Evolutionary conservation across 2,329 filamentous ascomycete species (phyloP).

Genomic region (Aspergillus amoenus): DNA sequence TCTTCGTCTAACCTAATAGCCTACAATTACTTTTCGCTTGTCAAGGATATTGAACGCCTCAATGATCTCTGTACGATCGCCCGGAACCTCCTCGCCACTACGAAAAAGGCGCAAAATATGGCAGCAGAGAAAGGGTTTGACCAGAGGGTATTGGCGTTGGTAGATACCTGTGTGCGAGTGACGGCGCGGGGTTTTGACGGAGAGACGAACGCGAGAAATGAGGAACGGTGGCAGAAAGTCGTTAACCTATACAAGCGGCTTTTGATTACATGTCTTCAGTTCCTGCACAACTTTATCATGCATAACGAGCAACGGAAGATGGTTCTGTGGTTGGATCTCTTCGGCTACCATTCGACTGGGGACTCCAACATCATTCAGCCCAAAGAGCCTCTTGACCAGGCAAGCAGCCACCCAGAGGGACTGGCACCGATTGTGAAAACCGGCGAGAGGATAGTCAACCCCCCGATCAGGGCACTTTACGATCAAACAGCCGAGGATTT

Average conservation of each 20-base stretch:
- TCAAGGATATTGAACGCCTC: slow-evolving; percentile 62
- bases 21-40: slow-evolving; percentile 56
- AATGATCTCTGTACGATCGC: slow-evolving; percentile 63
- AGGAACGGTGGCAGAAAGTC: slow-evolving; percentile 65
- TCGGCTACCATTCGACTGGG: slow-evolving; percentile 55
- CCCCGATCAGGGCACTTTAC: slow-evolving; percentile 41
- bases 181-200: slow-evolving; percentile 66
- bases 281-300: slow-evolving; percentile 65
- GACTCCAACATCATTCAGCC: slow-evolving; percentile 47
- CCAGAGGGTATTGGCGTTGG: slow-evolving; percentile 59
- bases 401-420: slow-evolving; percentile 35
- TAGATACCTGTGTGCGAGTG: slow-evolving; percentile 64
- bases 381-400: slow-evolving; percentile 42
- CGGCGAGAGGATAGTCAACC: slow-evolving; percentile 43
- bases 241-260: slow-evolving; percentile 66
- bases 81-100: slow-evolving; percentile 61
- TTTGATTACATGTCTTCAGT: slow-evolving; percentile 65
- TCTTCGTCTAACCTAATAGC: slow-evolving; percentile 62
- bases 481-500: slow-evolving; percentile 46
- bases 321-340: slow-evolving; percentile 64
- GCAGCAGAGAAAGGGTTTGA: slow-evolving; percentile 61
- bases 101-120: slow-evolving; percentile 62
- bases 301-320: slow-evolving; percentile 65
- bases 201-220: slow-evolving; percentile 59
- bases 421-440: slow-evolving; percentile 44